phyloP scores from a whole-genome alignment of 371 early-diverging fungal genomes.

The Synchytrium microbalum region DNA sequence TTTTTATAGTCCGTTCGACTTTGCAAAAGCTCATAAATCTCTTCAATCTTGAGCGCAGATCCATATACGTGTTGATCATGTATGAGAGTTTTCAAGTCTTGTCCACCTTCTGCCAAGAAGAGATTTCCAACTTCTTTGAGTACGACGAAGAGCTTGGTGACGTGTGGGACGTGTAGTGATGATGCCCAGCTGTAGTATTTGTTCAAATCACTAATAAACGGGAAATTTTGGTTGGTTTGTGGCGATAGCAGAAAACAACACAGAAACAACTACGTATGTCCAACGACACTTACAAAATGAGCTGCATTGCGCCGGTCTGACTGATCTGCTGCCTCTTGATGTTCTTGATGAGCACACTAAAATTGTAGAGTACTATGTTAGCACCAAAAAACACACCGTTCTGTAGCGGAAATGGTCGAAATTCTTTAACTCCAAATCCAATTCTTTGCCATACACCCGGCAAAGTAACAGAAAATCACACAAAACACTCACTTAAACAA shows the following conservation, averaged over 20 bases:
- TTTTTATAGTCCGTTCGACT: conserved; percentile 79
- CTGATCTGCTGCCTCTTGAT: conserved; percentile 69
- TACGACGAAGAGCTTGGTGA: conserved; percentile 72
- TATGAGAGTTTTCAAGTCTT: conserved; percentile 72
- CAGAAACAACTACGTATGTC: neutral
- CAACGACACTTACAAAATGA: conserved; percentile 50
- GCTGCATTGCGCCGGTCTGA: conserved; percentile 69
- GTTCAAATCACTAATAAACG: conserved; percentile 70
- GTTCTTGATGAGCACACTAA: conserved; percentile 64
- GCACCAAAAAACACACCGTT: too few species aligned
- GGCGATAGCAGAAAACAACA: neutral
- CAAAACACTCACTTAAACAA: conserved; percentile 63
- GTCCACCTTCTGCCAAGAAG: conserved; percentile 75
- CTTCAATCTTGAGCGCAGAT: conserved; percentile 77
- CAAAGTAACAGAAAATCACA: too few species aligned
- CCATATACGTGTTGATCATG: conserved; percentile 78
- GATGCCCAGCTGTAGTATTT: conserved; percentile 63
- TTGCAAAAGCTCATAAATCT: conserved; percentile 84
- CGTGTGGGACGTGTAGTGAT: conserved; percentile 57
- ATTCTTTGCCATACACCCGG: too few species aligned
- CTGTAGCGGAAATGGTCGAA: too few species aligned
- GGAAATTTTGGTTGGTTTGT: conserved; percentile 20
- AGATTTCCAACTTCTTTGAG: conserved; percentile 88
- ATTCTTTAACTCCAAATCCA: too few species aligned
- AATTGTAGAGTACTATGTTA: too few species aligned